These are phyloP conservation scores for Phytopythium chamaehyphon DNA, from an alignment of 352 stramenopile genomes.

Conservation along the genomic window DNA sequence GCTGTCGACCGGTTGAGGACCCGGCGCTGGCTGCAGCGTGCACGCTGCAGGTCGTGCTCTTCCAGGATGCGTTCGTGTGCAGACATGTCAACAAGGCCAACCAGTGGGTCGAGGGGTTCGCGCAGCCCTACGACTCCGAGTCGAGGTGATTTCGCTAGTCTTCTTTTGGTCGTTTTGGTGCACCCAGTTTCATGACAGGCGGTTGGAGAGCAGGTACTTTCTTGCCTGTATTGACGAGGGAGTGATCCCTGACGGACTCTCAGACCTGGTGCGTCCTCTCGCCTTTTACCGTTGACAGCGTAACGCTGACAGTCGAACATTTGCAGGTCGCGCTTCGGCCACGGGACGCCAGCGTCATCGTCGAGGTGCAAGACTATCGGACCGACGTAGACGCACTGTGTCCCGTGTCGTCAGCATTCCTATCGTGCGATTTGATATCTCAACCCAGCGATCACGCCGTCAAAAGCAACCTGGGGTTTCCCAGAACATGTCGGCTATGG, in stretches of 20 bases:
- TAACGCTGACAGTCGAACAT: conserved; percentile 3
- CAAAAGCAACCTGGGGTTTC: not conserved
- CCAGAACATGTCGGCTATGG: not conserved
- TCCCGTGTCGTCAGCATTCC: conserved; percentile 31
- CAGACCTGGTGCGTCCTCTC: conserved; percentile 37
- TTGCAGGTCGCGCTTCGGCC: conserved; percentile 2
- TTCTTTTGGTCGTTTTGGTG: not conserved
- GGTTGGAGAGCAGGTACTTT: conserved; percentile 43
- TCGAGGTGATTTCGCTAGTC: conserved; percentile 30
- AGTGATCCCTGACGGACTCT: conserved; percentile 45
- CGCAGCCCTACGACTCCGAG: conserved; percentile 65
- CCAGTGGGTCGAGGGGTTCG: conserved; percentile 58
- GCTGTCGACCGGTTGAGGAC: not conserved
- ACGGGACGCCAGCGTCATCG: conserved; percentile 14
- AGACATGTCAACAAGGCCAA: conserved; percentile 49
- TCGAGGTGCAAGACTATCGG: conserved; percentile 39
- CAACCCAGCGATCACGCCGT: not conserved
- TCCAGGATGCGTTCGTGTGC: conserved; percentile 64
- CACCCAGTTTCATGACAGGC: not conserved
- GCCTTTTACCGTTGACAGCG: not conserved
- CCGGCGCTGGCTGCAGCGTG: conserved; percentile 2
- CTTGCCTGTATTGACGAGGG: conserved; percentile 51
- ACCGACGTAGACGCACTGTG: conserved; percentile 16
- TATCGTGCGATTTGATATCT: conserved; percentile 4
- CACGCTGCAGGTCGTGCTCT: conserved; percentile 50